Base-by-base conservation (phyloP, 441 rosid species). In the Viola pubescens region DNA sequence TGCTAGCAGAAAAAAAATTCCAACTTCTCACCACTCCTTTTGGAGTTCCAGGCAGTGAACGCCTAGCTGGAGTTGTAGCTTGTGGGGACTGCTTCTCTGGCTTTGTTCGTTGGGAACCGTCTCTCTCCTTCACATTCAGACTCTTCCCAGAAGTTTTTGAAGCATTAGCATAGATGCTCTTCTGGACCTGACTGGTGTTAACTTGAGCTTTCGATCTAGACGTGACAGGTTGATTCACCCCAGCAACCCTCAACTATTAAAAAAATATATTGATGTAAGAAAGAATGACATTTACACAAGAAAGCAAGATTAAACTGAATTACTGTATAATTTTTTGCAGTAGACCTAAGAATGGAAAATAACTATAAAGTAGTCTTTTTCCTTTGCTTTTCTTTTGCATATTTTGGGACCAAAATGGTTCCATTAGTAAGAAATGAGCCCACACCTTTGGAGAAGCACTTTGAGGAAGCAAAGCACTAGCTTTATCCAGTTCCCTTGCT, bases 371-470 rank as follows among this genome's bases (percentile, higher is more conserved):
- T 2, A 2, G 34, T 26, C 34, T 26, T 26, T 26, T 26, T 26
- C 34, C 3, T 26, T 26, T 26, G 34, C 34, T 26, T 26, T 19
- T 26, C 34, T 26, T 26, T 26, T 26, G 34, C 3, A 26, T 26
- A 26, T 26, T 26, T 26, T 26, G 2, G 34, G 34, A 26, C 34
- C 34, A 26, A 26, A 26, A 26, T 26, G 34, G 2, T 26, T 26
- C 34, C 34, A 26, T 26, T 40, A 38, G 53, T 11, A 46, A 56
- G 13, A 38, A 41, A 50, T 14, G 61, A 70, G 43, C 6, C 13
- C 67, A 9, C 26, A 79, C 88, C 87, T 74, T 67, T 4, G 72
- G 67, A 66, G 80, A 71, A 56, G 54, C 64, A 56, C 59, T 65
- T 34, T 49, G 64, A 55, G 0, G 38, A 54, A 48, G 56, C 34